Percentiles rank a stretch among this genome's conserved stretches.
phyloP scores from a whole-genome alignment of 139 green algal genomes.

The Micractinium sp. region DNA sequence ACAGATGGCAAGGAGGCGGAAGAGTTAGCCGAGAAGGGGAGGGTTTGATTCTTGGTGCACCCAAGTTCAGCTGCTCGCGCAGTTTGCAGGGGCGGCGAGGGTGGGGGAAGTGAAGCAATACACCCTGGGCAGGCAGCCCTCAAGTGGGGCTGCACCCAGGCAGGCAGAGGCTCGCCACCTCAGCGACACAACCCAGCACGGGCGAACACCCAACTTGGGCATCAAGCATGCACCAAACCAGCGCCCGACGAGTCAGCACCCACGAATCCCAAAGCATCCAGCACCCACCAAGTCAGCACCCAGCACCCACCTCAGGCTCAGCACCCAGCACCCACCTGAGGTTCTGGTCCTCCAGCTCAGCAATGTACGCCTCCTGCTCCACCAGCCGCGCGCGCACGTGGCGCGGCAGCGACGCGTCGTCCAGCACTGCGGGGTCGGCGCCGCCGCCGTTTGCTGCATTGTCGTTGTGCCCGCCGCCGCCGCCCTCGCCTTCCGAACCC shows the following conservation, averaged over 20 bases:
- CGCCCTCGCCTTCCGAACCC: neutral
- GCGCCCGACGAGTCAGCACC: too few species aligned
- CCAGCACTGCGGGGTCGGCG: neutral
- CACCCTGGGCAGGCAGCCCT: neutral
- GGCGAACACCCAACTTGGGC: neutral
- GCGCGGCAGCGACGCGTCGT: conserved; percentile 16
- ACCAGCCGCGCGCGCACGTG: conserved; percentile 17
- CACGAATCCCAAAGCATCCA: too few species aligned
- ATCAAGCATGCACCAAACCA: too few species aligned
- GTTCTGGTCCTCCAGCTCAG: conserved; percentile 41
- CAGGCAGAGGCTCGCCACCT: neutral
- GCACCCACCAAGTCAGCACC: neutral
- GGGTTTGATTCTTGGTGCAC: neutral
- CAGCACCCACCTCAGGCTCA: neutral
- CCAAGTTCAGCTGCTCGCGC: neutral
- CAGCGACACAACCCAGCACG: neutral
- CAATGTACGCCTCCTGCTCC: conserved; percentile 40
- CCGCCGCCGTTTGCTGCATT: neutral
- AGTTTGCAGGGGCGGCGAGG: too few species aligned
- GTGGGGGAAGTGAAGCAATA: neutral
- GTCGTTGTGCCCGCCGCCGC: neutral
- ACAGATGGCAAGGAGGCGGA: neutral
- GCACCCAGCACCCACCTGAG: conserved; percentile 22
- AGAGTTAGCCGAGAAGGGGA: neutral
- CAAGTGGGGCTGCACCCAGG: too few species aligned